Conservation (phyloP, 305 asterid species). For the Solanum hybrid region DNA sequence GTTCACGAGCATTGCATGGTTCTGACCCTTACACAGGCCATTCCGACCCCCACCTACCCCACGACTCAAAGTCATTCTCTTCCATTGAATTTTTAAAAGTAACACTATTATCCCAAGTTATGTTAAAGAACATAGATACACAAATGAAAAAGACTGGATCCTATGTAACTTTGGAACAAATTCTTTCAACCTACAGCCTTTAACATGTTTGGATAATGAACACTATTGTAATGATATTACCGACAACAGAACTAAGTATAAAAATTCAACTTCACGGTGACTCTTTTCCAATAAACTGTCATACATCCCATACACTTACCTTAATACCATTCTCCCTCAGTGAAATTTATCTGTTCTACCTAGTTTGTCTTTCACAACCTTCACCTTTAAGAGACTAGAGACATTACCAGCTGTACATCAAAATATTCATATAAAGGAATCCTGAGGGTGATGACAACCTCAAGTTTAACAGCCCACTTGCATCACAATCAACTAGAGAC, state of each 20-base stretch:
- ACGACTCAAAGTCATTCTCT: neutral
- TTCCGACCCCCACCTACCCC: neutral
- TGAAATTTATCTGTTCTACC: neutral
- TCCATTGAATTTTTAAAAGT: neutral
- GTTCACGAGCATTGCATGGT: neutral
- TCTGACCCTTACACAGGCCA: neutral
- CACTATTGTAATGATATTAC: neutral
- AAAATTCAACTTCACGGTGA: neutral
- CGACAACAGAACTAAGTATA: neutral
- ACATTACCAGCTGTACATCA: neutral
- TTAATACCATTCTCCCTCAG: neutral
- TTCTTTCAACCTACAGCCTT: neutral
- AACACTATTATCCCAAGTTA: neutral
- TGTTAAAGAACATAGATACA: neutral
- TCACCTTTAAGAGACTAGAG: neutral
- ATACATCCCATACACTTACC: neutral
- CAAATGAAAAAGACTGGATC: neutral
- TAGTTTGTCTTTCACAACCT: neutral
- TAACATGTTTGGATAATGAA: neutral
- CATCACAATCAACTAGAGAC: neutral
- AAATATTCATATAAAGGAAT: neutral
- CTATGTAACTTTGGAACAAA: neutral
- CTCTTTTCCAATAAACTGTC: neutral
- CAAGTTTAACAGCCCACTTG: neutral
- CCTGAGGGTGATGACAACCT: neutral